Evolutionary conservation across 2,329 filamentous ascomycete genomes (phyloP), one percentile per base, ranked within the genome.

Genomic region (Rachicladosporium sp.): DNA sequence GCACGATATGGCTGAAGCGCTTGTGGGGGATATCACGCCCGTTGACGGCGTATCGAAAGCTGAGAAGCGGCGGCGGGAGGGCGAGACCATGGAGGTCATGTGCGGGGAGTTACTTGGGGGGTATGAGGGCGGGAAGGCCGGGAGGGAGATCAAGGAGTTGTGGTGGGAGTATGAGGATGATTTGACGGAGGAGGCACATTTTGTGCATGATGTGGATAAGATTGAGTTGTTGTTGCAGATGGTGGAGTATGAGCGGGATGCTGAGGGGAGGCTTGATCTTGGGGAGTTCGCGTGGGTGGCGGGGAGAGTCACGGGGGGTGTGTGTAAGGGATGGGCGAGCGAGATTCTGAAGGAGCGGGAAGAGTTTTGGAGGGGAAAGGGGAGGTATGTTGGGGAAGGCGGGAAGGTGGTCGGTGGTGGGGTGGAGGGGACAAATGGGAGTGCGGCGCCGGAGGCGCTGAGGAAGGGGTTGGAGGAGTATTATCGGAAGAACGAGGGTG

Each of bases 171-270:
- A 98, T 57, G 91, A 98, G 62, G 85, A 91, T 52, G 79, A 78
- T 11, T 56, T 80, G 64, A 96, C 91, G 6, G 65, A 80, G 10
- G 89, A 98, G 58, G 84, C 82, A 50, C 71, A 79, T 45, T 96
- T 89, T 48, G 91, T 98, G 33, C 91, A 98, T 60, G 91, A 98
- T 59, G 76, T 98, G 43, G 91, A 98, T 65, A 96, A 96, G 77
- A 78, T 98, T 61, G 91, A 98, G 66, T 68, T 98, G 48, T 65
- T 98, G 45, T 66, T 93, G 55, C 91, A 98, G 67, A 95, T 95
- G 83, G 68, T 93, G 23, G 91, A 98, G 62, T 98, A 98, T 56
- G 91, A 98, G 73, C 80, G 82, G 52, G 65, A 71, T 9, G 69
- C 76, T 36, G 64, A 78, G 40, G 75, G 76, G 21, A 63, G 66